A percentile compares a stretch with the other conserved stretches of the same genome.
phyloP scores from a whole-genome alignment of 805 yeast species.

The Scheffersomyces ergatensis region DNA sequence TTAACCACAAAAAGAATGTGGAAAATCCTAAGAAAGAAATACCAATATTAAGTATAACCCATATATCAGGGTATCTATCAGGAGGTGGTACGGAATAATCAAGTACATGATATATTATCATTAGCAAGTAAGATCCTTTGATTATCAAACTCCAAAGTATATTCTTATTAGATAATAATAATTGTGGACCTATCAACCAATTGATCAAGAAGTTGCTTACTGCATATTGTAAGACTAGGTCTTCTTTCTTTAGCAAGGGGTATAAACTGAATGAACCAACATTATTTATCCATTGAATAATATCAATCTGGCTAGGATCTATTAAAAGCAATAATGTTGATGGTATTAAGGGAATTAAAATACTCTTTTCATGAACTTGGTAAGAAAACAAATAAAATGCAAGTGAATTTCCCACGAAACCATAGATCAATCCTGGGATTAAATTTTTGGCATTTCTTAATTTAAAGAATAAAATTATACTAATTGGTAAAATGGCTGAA shows the following conservation, averaged over 20 bases:
- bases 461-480: conserved; percentile 35
- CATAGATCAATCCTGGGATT: conserved; percentile 46
- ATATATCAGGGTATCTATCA: conserved; percentile 69
- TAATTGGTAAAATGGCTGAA: conserved; percentile 29
- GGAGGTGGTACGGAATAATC: conserved; percentile 59
- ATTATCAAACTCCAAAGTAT: conserved; percentile 25
- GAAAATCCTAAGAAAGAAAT: conserved; percentile 74
- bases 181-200: conserved; percentile 27
- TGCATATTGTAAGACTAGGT: conserved; percentile 67
- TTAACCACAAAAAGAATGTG: conserved; percentile 80
- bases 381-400: conserved; percentile 87
- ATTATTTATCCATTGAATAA: conserved; percentile 85
- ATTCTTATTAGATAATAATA: conserved; percentile 21
- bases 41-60: conserved; percentile 75
- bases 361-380: conserved; percentile 95
- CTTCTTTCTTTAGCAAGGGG: conserved; percentile 81
- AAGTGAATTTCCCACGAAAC: conserved; percentile 79
- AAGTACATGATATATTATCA: conserved; percentile 48
- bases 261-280: conserved; percentile 81
- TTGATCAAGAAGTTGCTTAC: conserved; percentile 55
- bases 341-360: conserved; percentile 84
- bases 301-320: conserved; percentile 59
- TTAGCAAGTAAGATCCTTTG: conserved; percentile 35
- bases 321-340: conserved; percentile 64
- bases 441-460: conserved; percentile 14